Base-by-base conservation (phyloP, 163 green algal genomes). In the Trebouxia gelatinosa region DNA sequence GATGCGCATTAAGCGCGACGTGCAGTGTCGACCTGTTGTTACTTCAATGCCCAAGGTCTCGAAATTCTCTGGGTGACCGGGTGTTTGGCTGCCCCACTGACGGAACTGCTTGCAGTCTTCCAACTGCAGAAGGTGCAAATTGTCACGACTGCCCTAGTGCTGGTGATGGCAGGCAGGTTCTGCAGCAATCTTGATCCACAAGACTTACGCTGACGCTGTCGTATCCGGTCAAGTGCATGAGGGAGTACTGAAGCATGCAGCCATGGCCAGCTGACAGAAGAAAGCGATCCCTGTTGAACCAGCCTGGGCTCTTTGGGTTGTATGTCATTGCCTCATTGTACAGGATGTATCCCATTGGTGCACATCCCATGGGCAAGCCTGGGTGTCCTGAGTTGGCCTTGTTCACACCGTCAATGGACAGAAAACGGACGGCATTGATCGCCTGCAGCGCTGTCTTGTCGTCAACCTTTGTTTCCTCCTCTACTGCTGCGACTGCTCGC, bases 341-440 rank as follows among this genome's bases (percentile, higher is more conserved):
- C 46, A 99, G 88, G 29, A 98, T 81, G 82, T 95, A 98, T 39
- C 87, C 87, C 87, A 94, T 91, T 23, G 94, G 93, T 37, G 96
- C 96, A 81, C 91, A 95, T 74, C 96, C 96, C 96, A 99, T 99
- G 67, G 96, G 96, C 81, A 98, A 89, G 64, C 96, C 96, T 51
- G 96, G 96, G 90, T 99, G 96, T 77, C 96, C 96, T n/a, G 93
- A 97, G 89, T 99, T 99, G 82, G 94, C 93, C 90, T 97, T 97
- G 90, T 99, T 97, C 28, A 99, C 94, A 74, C 87, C 96, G 86
- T 99, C 96, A 79, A 99, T 99, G 65, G 96, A 87, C 74, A 99
- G 89, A 87, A 99, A 99, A 82, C 96, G 94, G 84, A 99, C 77
- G 29, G 80, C 70, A 59, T 85, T 85, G 75, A 85, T 81, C 21